These are phyloP conservation scores for Pyrenophora seminiperda DNA, from an alignment of 2,329 filamentous ascomycete genomes.

Conservation along the genomic window DNA sequence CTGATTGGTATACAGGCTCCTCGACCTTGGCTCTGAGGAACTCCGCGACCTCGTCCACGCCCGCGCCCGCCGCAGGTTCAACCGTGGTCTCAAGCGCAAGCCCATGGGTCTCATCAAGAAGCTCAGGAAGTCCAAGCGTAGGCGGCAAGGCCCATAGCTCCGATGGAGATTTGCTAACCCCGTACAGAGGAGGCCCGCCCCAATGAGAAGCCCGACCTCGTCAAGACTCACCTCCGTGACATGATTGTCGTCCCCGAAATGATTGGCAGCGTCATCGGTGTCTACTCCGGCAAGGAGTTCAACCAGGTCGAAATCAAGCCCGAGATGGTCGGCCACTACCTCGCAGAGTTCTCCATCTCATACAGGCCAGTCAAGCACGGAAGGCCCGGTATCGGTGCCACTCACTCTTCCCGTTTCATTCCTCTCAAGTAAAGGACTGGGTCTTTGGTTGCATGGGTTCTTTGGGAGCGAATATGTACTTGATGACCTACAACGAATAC, in stretches of 20 bases:
- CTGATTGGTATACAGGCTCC: constrained; percentile 69
- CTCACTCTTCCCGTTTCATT: constrained; percentile 99
- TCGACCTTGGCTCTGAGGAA: constrained; percentile 97
- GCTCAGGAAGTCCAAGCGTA: constrained; percentile 81
- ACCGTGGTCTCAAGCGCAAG: constrained; percentile 99
- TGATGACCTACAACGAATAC: constrained; percentile 49
- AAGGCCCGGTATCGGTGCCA: constrained; percentile 99
- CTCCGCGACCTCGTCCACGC: constrained; percentile 99
- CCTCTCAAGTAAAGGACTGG: constrained; percentile 83
- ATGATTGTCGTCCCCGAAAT: constrained; percentile 99
- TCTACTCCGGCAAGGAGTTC: constrained; percentile 99
- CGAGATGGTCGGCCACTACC: constrained; percentile 99
- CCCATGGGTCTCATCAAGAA: constrained; percentile 99
- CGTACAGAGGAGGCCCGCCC: constrained; percentile 56
- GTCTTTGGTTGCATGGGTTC: constrained; percentile 49
- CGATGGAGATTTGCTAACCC: constrained; percentile 3
- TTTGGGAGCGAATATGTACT: constrained; percentile 47
- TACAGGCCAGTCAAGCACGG: constrained; percentile 99
- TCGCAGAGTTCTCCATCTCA: constrained; percentile 99
- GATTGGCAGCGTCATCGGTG: constrained; percentile 97
- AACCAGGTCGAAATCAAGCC: constrained; percentile 99
- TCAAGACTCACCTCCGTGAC: constrained; percentile 99
- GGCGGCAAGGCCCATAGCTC: neutral
- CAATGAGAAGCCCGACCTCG: constrained; percentile 99
- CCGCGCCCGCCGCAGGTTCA: constrained; percentile 97